Conservation (phyloP, 1,139 yeast species). For the Yamadazyma epiphylla region DNA sequence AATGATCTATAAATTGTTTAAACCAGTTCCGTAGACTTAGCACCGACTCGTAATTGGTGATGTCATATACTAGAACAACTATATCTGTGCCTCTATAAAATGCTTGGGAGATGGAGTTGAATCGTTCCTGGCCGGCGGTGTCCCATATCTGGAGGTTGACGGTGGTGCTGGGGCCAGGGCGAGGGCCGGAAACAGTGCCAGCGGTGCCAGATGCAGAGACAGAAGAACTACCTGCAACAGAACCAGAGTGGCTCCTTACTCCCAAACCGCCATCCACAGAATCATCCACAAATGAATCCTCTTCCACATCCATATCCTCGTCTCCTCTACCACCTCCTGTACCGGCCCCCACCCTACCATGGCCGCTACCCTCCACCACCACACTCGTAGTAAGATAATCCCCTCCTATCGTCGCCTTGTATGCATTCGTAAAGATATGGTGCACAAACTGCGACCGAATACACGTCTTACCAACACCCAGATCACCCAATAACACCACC, state of each 20-base stretch:
- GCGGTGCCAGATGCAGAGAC: not conserved
- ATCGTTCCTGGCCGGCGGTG: conserved; percentile 66
- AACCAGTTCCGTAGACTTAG: conserved; percentile 52
- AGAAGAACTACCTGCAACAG: too few relatives aligned
- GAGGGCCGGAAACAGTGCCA: not conserved
- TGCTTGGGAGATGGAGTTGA: conserved; percentile 55
- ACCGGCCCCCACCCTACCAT: too few relatives aligned
- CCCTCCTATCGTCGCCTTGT: conserved; percentile 61
- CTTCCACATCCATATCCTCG: too few relatives aligned
- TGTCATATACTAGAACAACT: conserved; percentile 53
- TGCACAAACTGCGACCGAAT: conserved; percentile 56
- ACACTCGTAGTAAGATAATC: conserved; percentile 53
- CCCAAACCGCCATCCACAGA: too few relatives aligned
- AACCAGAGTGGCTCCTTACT: too few relatives aligned
- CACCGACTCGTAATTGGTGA: conserved; percentile 53
- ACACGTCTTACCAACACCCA: conserved; percentile 63
- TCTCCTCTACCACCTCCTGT: too few relatives aligned
- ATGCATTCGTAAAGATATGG: conserved; percentile 54
- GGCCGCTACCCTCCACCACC: too few relatives aligned
- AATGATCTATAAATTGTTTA: conserved; percentile 44
- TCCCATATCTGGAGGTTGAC: conserved; percentile 60
- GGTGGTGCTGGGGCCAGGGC: too few relatives aligned
- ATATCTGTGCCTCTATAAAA: conserved; percentile 62
- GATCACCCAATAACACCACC: conserved; percentile 57
- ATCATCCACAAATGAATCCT: too few relatives aligned